Evolutionary conservation across 139 green algal species (phyloP).

Genomic region (Microglena sp.): DNA sequence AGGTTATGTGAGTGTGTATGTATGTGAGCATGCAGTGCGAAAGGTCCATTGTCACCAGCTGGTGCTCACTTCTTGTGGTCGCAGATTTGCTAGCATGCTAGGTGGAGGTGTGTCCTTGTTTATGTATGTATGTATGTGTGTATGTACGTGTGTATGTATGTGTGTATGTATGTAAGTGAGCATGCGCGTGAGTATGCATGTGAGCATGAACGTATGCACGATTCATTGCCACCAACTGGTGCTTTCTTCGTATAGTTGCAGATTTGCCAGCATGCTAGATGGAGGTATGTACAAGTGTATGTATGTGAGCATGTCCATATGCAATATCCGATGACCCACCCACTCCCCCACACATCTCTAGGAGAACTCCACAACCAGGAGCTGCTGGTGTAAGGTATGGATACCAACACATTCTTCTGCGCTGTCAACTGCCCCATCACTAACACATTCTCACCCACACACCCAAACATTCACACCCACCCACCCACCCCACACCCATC

Average conservation of each 20-base stretch:
- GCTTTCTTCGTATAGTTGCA: constrained; percentile 25
- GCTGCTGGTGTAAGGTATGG: constrained; percentile 37
- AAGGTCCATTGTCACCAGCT: constrained; percentile 28
- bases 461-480: neutral
- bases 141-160: neutral
- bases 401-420: constrained; percentile 18
- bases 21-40: neutral
- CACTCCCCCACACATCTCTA: constrained; percentile 2
- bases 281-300: constrained; percentile 10
- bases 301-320: neutral
- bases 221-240: constrained; percentile 31
- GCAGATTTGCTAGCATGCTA: constrained; percentile 30
- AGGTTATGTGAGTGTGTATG: too few relatives aligned
- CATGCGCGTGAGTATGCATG: neutral
- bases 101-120: constrained; percentile 10
- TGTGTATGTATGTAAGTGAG: too few relatives aligned
- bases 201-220: neutral
- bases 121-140: neutral
- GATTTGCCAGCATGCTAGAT: constrained; percentile 32
- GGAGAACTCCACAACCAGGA: constrained; percentile 18
- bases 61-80: constrained; percentile 27
- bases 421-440: neutral
- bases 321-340: too few relatives aligned
- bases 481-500: neutral
- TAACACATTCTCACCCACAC: neutral